Percentiles rank a stretch among this genome's conserved stretches.
Evolutionary conservation across 2,329 filamentous ascomycete genomes (phyloP).

Genomic region (Colletotrichum noveboracense): DNA sequence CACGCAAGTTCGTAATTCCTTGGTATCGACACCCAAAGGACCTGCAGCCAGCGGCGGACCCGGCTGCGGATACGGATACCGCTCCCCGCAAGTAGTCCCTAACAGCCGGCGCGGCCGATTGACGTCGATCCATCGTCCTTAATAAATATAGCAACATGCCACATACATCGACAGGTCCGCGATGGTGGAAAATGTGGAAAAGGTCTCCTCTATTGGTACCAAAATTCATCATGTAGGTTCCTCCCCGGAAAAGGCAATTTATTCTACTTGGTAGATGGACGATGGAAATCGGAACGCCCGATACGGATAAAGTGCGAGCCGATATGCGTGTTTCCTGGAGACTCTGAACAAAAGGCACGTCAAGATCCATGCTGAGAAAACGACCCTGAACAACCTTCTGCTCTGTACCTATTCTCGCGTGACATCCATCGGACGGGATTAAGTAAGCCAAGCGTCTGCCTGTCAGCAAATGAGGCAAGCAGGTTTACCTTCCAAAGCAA

Average conservation of each 20-base stretch:
- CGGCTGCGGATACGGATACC: neutral
- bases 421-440: neutral
- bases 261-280: neutral
- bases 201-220: neutral
- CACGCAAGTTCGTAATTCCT: neutral
- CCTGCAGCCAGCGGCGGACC: neutral
- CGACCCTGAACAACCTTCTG: neutral
- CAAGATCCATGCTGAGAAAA: neutral
- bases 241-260: neutral
- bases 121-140: neutral
- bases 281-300: neutral
- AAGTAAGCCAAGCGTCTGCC: neutral
- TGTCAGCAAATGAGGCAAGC: neutral
- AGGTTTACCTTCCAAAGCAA: neutral
- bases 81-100: neutral
- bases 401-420: neutral
- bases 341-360: neutral
- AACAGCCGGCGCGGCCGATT: neutral
- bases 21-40: neutral
- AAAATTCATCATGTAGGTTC: neutral
- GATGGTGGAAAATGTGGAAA: neutral
- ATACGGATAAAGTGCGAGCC: neutral
- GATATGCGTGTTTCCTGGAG: neutral
- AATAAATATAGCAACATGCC: constrained; percentile 12
- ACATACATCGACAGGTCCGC: neutral